phyloP scores from a whole-genome alignment of 2,329 filamentous ascomycete genomes.

The Aspergillus sp. region DNA sequence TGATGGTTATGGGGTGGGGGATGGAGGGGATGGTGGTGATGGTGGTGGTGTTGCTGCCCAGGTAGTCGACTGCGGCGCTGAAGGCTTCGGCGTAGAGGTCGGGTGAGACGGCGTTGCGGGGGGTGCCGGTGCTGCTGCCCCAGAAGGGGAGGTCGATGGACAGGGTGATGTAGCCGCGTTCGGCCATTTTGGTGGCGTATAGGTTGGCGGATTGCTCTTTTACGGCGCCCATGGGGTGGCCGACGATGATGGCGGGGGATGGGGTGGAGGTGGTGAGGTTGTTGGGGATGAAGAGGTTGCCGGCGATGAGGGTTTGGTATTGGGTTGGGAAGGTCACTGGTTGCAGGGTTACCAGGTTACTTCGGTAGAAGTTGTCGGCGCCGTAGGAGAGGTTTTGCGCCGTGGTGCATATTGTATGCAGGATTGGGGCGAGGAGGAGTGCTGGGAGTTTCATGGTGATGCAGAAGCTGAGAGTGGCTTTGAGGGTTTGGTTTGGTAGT shows the following conservation, averaged over 20 bases:
- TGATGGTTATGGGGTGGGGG: slow-evolving; percentile 14
- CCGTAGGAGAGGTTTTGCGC: slow-evolving; percentile 28
- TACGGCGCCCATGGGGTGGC: slow-evolving; percentile 29
- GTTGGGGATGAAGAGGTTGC: slow-evolving; percentile 24
- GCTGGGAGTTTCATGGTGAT: too few species aligned
- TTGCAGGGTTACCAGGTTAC: slow-evolving; percentile 19
- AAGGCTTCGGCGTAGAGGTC: slow-evolving; percentile 28
- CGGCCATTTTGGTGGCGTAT: slow-evolving; percentile 27
- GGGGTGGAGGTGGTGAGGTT: slow-evolving; percentile 11
- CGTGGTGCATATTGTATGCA: too few species aligned
- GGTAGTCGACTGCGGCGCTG: slow-evolving; percentile 30
- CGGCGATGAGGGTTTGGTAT: slow-evolving; percentile 20
- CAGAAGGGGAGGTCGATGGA: slow-evolving; percentile 27
- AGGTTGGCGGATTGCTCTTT: slow-evolving; percentile 31
- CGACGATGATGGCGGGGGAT: slow-evolving; percentile 24
- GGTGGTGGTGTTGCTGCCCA: slow-evolving; percentile 14
- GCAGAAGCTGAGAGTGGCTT: too few species aligned
- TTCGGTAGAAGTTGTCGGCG: slow-evolving; percentile 29
- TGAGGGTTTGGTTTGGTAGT: too few species aligned
- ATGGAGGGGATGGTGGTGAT: too few species aligned
- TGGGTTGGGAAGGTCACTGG: slow-evolving; percentile 22
- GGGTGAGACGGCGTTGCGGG: slow-evolving; percentile 26
- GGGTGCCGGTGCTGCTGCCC: slow-evolving; percentile 27
- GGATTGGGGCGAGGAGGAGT: too few species aligned
- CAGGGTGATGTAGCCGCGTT: slow-evolving; percentile 27